These are phyloP conservation scores for Penicillium samsonianum DNA, from an alignment of 495 filamentous ascomycete species.

Conservation along the genomic window DNA sequence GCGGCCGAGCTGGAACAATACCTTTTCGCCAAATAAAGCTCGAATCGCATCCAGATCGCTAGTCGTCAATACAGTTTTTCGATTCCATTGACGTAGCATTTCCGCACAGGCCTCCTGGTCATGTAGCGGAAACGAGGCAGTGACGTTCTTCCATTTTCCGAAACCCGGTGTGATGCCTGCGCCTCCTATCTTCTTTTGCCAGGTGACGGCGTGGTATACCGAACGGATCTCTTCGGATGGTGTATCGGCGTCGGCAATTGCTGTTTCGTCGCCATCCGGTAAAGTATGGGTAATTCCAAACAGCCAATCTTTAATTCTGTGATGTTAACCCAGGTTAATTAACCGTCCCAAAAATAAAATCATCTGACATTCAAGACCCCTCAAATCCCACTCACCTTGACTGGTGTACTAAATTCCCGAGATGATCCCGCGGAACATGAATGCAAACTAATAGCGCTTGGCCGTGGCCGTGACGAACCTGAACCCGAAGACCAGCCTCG, in stretches of 20 bases:
- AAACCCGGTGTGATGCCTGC: constrained; percentile 81
- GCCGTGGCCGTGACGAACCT: constrained; percentile 79
- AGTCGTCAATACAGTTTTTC: constrained; percentile 66
- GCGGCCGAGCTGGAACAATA: constrained; percentile 20
- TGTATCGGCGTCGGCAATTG: constrained; percentile 62
- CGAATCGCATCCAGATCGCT: constrained; percentile 80
- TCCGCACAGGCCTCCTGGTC: constrained; percentile 80
- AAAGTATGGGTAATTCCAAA: constrained; percentile 76
- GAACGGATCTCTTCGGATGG: constrained; percentile 91
- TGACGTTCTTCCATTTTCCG: constrained; percentile 80
- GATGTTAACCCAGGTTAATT: constrained; percentile 1
- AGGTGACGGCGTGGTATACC: constrained; percentile 83
- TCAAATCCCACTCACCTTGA: constrained; percentile 48
- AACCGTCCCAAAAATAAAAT: background rate
- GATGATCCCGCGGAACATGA: constrained; percentile 55
- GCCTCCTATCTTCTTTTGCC: constrained; percentile 75
- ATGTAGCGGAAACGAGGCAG: constrained; percentile 87
- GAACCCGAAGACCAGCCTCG: constrained; percentile 74
- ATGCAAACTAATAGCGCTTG: constrained; percentile 78
- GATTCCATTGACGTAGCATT: constrained; percentile 84
- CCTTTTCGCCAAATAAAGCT: constrained; percentile 85
- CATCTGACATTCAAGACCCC: background rate
- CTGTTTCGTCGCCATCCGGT: constrained; percentile 55
- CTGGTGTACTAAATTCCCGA: constrained; percentile 59
- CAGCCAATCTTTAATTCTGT: constrained; percentile 90